These are phyloP conservation scores for Kwoniella shivajii DNA, from an alignment of 1,284 basidiomycete genomes.

Conservation along the genomic window DNA sequence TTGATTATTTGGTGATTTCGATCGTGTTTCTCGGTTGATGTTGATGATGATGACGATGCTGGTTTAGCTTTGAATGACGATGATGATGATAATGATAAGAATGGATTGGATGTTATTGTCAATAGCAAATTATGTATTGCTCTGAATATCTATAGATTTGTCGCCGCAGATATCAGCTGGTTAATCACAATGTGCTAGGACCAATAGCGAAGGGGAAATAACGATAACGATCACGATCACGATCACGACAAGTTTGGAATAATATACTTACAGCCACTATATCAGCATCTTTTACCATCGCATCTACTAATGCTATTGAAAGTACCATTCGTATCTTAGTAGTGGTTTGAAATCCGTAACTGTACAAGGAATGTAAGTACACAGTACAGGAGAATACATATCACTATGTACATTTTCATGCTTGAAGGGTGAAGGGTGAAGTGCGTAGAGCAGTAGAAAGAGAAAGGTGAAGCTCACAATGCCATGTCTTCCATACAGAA, in stretches of 20 bases:
- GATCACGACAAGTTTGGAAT: background rate
- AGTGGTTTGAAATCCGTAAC: slow-evolving; percentile 53
- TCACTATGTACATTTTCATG: too few species aligned
- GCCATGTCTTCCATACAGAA: slow-evolving; percentile 56
- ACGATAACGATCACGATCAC: too few species aligned
- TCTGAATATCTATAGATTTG: slow-evolving; percentile 42
- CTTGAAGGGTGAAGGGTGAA: background rate
- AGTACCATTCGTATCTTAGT: slow-evolving; percentile 51
- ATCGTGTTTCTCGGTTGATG: slow-evolving; percentile 11
- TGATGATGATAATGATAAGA: slow-evolving; percentile 40
- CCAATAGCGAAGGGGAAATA: background rate
- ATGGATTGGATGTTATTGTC: slow-evolving; percentile 45
- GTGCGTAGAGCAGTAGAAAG: background rate
- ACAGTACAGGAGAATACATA: background rate
- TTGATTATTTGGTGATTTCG: slow-evolving; percentile 9
- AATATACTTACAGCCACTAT: slow-evolving; percentile 42
- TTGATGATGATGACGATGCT: background rate
- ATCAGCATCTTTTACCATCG: slow-evolving; percentile 54
- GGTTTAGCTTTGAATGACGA: slow-evolving; percentile 30
- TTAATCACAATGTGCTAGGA: background rate
- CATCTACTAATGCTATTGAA: slow-evolving; percentile 52
- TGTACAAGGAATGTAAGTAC: slow-evolving; percentile 18
- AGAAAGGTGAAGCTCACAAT: slow-evolving; percentile 38
- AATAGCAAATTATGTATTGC: slow-evolving; percentile 52
- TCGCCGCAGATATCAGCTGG: background rate